Conservation (phyloP, 1,284 basidiomycete species). For the Rhodotorula sp. region DNA sequence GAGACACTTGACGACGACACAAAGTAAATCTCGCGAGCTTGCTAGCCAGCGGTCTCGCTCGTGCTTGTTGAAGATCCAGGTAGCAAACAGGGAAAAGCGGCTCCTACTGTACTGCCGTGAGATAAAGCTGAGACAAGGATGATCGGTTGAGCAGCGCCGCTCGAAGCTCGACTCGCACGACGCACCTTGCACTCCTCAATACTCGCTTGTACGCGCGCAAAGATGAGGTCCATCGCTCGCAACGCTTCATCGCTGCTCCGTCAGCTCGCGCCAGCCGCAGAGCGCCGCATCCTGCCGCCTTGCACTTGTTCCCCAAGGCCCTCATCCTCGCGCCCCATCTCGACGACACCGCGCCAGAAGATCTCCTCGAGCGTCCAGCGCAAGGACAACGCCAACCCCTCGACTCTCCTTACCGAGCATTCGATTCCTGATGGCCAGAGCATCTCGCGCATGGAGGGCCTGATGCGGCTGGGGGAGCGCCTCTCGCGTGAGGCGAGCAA, state of each 20-base stretch:
- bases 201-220: neutral
- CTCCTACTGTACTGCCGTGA: too few relatives aligned
- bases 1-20: too few relatives aligned
- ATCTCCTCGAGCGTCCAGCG: neutral
- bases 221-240: neutral
- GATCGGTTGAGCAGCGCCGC: too few relatives aligned
- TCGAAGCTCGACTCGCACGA: too few relatives aligned
- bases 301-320: neutral
- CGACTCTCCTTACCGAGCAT: slow-evolving; percentile 16
- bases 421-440: slow-evolving; percentile 1
- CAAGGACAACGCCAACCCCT: neutral
- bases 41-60: too few relatives aligned
- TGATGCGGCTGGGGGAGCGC: slow-evolving; percentile 6
- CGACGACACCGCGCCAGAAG: neutral
- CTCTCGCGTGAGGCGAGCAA: neutral
- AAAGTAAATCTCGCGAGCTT: too few relatives aligned
- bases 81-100: too few relatives aligned
- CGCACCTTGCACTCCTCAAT: neutral
- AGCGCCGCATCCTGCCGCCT: neutral
- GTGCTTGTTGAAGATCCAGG: too few relatives aligned
- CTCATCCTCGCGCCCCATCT: neutral
- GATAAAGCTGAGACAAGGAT: too few relatives aligned
- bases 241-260: neutral
- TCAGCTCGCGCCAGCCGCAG: neutral
- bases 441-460: neutral